Conservation (phyloP, 208 protist genomes). For the Porcisia deanei region DNA sequence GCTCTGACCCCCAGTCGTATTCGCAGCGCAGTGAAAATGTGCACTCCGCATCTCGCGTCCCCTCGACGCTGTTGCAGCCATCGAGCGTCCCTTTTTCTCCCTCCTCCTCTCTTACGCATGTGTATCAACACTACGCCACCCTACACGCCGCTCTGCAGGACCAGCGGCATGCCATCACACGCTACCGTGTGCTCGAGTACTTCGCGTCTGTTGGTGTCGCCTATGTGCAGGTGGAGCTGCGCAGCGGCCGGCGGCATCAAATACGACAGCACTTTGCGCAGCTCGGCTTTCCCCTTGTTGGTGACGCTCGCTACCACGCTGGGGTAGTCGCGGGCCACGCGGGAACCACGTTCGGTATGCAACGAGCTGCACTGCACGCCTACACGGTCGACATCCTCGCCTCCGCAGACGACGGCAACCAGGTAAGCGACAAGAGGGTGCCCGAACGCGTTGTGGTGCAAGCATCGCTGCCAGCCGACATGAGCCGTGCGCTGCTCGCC, state of each 20-base stretch:
- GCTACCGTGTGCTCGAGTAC: slow-evolving; percentile 66
- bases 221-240: slow-evolving; percentile 62
- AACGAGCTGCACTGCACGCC: slow-evolving; percentile 21
- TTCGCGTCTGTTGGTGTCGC: slow-evolving; percentile 56
- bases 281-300: slow-evolving; percentile 67
- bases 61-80: background rate
- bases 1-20: background rate
- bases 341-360: slow-evolving; percentile 11
- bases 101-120: background rate
- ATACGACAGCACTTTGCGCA: slow-evolving; percentile 84
- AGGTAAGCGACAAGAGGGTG: slow-evolving; percentile 5
- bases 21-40: background rate
- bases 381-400: slow-evolving; percentile 44
- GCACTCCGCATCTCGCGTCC: background rate
- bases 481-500: slow-evolving; percentile 41
- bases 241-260: slow-evolving; percentile 74
- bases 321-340: slow-evolving; percentile 8
- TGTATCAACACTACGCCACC: slow-evolving; percentile 10
- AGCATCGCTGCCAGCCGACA: slow-evolving; percentile 53
- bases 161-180: slow-evolving; percentile 48
- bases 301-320: slow-evolving; percentile 61
- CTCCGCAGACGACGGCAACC: background rate
- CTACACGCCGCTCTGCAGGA: slow-evolving; percentile 36
- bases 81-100: background rate
- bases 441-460: slow-evolving; percentile 44